Evolutionary conservation across 169 alveolate species (phyloP).

Genomic region (Plasmodium fragile): DNA sequence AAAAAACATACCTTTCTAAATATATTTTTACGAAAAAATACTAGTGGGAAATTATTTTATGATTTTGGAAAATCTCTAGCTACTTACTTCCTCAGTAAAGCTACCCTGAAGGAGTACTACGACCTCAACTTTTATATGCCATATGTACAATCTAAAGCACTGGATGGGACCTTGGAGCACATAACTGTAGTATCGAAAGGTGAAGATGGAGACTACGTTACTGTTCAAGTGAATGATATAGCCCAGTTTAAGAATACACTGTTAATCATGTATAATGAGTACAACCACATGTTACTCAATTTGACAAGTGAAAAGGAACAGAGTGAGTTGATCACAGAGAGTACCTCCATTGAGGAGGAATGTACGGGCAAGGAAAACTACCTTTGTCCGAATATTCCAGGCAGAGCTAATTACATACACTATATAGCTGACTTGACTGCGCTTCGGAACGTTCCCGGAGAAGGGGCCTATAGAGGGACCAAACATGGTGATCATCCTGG

Average conservation of each 20-base stretch:
- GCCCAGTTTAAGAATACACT: conserved; percentile 9
- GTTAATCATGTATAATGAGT: conserved; percentile 23
- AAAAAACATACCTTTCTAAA: conserved; percentile 46
- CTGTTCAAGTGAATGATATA: conserved; percentile 6
- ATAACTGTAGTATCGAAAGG: neutral
- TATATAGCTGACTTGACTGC: conserved; percentile 74
- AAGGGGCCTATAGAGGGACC: neutral
- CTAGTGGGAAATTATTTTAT: conserved; percentile 26
- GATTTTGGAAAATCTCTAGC: conserved; percentile 65
- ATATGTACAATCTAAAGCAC: conserved; percentile 14
- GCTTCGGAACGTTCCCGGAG: neutral
- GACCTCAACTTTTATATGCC: conserved; percentile 52
- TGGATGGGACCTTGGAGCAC: neutral
- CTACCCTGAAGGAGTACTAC: conserved; percentile 58
- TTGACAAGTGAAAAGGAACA: neutral
- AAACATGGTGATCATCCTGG: neutral
- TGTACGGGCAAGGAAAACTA: neutral
- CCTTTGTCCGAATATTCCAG: conserved; percentile 85
- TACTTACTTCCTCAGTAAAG: conserved; percentile 61
- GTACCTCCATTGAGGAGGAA: neutral
- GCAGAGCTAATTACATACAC: conserved; percentile 82
- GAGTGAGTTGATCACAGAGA: neutral
- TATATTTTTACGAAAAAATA: conserved; percentile 22
- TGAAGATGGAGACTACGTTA: neutral
- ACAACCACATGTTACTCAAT: conserved; percentile 6